Evolutionary conservation across 2,329 filamentous ascomycete genomes (phyloP).

Genomic region (Neurospora sp.): DNA sequence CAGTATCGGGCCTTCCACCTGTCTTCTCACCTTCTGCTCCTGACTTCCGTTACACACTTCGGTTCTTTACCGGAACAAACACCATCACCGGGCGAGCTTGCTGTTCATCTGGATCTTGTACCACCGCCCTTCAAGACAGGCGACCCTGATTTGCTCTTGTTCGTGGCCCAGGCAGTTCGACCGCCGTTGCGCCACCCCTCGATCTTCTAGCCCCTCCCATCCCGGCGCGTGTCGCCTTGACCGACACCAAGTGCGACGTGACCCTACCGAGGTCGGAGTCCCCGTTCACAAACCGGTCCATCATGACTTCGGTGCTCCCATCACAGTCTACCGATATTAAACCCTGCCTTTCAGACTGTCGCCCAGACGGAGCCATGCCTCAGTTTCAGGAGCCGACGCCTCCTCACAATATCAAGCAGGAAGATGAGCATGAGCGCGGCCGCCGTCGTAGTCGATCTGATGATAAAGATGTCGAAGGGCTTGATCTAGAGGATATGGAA

Average conservation of each 20-base stretch:
- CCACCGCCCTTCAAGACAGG: not conserved
- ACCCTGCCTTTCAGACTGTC: slow-evolving; percentile 28
- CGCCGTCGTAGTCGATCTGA: slow-evolving; percentile 32
- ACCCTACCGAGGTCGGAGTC: slow-evolving; percentile 6
- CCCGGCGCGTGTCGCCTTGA: slow-evolving; percentile 11
- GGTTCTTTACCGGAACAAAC: not conserved
- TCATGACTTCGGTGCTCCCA: slow-evolving; percentile 34
- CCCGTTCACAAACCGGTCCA: slow-evolving; percentile 18
- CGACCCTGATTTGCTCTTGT: slow-evolving; percentile 12
- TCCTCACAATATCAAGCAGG: slow-evolving; percentile 30
- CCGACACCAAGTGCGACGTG: slow-evolving; percentile 4
- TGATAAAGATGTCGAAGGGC: slow-evolving; percentile 29
- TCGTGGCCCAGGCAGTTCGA: slow-evolving; percentile 8
- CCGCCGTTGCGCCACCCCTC: slow-evolving; percentile 9
- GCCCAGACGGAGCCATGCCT: slow-evolving; percentile 32
- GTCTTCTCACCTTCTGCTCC: not conserved
- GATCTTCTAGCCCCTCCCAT: not conserved
- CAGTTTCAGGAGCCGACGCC: slow-evolving; percentile 31
- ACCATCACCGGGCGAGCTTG: not conserved
- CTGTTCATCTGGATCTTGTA: not conserved
- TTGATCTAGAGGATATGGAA: slow-evolving; percentile 30
- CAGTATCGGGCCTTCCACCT: not conserved
- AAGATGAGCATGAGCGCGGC: slow-evolving; percentile 29
- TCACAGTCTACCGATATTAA: slow-evolving; percentile 29
- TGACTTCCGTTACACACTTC: not conserved